These are phyloP conservation scores for Yamadazyma pseudoaaseri DNA, from an alignment of 1,139 yeast genomes.

Conservation along the genomic window DNA sequence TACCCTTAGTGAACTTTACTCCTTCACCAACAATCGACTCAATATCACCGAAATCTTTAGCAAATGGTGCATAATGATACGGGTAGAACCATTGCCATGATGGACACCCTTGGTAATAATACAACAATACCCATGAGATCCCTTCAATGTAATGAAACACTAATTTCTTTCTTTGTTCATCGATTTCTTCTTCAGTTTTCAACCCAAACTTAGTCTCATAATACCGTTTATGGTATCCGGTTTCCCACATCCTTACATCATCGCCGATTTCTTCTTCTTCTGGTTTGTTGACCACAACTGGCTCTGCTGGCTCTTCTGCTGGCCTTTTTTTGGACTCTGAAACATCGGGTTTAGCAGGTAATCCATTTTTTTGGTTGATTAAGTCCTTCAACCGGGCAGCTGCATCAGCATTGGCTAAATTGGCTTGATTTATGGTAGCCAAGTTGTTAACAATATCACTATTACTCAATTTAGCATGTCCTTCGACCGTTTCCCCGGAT, in stretches of 20 bases:
- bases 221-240: constrained; percentile 83
- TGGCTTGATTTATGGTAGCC: constrained; percentile 69
- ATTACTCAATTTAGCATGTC: constrained; percentile 61
- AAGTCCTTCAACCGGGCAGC: constrained; percentile 61
- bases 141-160: constrained; percentile 86
- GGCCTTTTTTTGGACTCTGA: constrained; percentile 13
- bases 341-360: constrained; percentile 32
- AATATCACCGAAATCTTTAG: constrained; percentile 73
- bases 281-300: constrained; percentile 21
- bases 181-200: constrained; percentile 53
- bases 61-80: constrained; percentile 97
- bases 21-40: constrained; percentile 46
- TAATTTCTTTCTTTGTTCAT: constrained; percentile 55
- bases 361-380: constrained; percentile 29
- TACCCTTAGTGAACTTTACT: constrained; percentile 64
- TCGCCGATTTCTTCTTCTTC: constrained; percentile 40
- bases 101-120: constrained; percentile 96
- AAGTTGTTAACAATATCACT: constrained; percentile 71
- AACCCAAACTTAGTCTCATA: constrained; percentile 74
- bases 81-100: constrained; percentile 99
- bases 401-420: constrained; percentile 70
- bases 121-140: constrained; percentile 88
- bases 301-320: constrained; percentile 18
- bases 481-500: constrained; percentile 65
- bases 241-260: constrained; percentile 73